Percentiles rank a stretch among this genome's conserved stretches.
These are phyloP conservation scores for Magnusiomyces sp. DNA, from an alignment of 1,139 yeast species.

Conservation along the genomic window DNA sequence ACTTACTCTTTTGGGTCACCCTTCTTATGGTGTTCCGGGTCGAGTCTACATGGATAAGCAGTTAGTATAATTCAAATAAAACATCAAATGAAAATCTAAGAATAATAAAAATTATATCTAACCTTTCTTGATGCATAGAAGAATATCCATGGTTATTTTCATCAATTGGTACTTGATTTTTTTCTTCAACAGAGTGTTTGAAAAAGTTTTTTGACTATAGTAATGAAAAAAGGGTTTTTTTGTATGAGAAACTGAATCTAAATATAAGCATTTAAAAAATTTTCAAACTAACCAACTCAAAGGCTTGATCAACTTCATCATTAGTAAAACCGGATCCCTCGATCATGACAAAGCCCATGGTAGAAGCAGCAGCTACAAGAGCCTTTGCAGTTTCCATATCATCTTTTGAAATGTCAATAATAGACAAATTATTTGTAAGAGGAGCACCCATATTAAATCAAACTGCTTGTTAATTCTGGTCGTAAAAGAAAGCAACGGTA, in stretches of 20 bases:
- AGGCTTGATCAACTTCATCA: constrained; percentile 48
- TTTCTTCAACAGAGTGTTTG: constrained; percentile 42
- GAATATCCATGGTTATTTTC: constrained; percentile 57
- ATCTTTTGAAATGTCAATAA: constrained; percentile 45
- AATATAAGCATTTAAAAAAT: constrained; percentile 5
- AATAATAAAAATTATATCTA: constrained; percentile 32
- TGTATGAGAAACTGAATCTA: not conserved
- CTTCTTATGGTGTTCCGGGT: constrained; percentile 33
- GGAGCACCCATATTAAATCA: not conserved
- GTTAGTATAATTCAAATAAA: constrained; percentile 30
- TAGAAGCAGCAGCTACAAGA: constrained; percentile 54
- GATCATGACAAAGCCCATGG: constrained; percentile 63
- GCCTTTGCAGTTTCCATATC: constrained; percentile 41
- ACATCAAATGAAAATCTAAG: no score
- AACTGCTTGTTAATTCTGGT: not conserved
- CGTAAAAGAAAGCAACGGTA: not conserved
- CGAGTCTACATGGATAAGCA: constrained; percentile 36
- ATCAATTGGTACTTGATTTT: constrained; percentile 41
- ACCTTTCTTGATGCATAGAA: constrained; percentile 49
- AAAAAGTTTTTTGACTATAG: constrained; percentile 46
- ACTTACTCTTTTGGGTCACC: constrained; percentile 57
- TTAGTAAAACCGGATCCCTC: constrained; percentile 63
- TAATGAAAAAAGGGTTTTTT: not conserved
- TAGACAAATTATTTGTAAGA: not conserved
- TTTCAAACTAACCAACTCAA: constrained; percentile 34